Evolutionary conservation across 352 stramenopile genomes (phyloP).

Genomic region (Aphanomyces euteiches): DNA sequence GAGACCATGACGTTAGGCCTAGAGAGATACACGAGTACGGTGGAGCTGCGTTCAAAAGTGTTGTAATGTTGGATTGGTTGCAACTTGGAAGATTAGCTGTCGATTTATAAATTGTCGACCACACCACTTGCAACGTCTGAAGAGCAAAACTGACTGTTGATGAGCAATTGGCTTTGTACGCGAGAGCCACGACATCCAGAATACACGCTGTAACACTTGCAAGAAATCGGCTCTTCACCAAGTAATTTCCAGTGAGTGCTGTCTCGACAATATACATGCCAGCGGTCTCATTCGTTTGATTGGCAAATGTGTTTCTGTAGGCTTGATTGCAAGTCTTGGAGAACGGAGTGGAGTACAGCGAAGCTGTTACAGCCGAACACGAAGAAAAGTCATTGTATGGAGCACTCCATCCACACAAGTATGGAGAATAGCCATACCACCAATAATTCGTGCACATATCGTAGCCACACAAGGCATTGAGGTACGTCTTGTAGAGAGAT

Average conservation of each 20-base stretch:
- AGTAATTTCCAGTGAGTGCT: too few species aligned
- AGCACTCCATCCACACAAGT: not conserved
- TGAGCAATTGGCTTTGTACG: too few species aligned
- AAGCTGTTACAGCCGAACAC: not conserved
- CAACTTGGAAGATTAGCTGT: too few species aligned
- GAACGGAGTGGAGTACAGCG: not conserved
- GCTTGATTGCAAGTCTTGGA: not conserved
- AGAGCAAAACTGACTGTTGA: too few species aligned
- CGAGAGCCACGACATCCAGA: too few species aligned
- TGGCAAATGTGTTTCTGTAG: not conserved
- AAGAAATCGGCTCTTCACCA: too few species aligned
- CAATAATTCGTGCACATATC: slow-evolving; percentile 4
- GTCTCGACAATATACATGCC: too few species aligned
- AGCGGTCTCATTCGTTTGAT: too few species aligned
- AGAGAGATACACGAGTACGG: too few species aligned
- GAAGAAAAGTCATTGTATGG: not conserved
- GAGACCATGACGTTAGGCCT: not conserved
- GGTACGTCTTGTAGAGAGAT: not conserved
- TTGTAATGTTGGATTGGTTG: not conserved
- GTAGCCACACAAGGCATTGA: slow-evolving; percentile 1
- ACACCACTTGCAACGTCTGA: too few species aligned
- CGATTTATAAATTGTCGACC: too few species aligned
- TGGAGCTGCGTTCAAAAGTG: not conserved
- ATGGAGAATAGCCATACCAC: not conserved
- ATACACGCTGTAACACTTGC: too few species aligned